Conservation (phyloP, 768 basidiomycete species). For the Termitomyces eurrhizus region DNA sequence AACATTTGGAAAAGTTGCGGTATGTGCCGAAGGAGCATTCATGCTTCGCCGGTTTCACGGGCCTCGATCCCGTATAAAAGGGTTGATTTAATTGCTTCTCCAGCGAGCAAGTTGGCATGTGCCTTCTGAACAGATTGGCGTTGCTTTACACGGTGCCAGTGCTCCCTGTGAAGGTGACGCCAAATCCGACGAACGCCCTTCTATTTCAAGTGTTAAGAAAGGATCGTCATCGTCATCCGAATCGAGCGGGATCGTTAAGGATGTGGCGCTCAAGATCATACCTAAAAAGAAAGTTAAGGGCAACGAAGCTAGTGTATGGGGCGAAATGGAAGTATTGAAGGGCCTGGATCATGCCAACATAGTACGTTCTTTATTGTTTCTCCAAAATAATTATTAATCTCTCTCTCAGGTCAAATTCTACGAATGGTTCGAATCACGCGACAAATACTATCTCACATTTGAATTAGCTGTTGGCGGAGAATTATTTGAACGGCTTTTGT, state of each 20-base stretch:
- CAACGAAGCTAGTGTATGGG: conserved; percentile 84
- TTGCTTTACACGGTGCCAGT: conserved; percentile 58
- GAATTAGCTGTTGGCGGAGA: conserved; percentile 95
- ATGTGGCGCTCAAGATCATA: conserved; percentile 87
- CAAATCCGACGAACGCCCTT: conserved; percentile 17
- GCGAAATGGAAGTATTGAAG: conserved; percentile 91
- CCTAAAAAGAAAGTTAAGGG: conserved; percentile 95
- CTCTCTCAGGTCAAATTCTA: conserved; percentile 81
- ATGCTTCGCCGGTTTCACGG: neutral
- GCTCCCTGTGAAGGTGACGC: conserved; percentile 24
- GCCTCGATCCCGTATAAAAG: neutral
- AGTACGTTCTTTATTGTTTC: conserved; percentile 38
- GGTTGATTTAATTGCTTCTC: neutral
- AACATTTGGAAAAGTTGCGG: conserved; percentile 89
- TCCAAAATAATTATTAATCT: neutral
- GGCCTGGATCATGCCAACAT: conserved; percentile 91
- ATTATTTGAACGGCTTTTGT: conserved; percentile 83
- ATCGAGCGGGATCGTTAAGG: conserved; percentile 45
- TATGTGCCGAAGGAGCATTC: conserved; percentile 24
- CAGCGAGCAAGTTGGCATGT: conserved; percentile 79
- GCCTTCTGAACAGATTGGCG: conserved; percentile 50
- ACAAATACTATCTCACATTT: conserved; percentile 94
- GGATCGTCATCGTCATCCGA: conserved; percentile 7
- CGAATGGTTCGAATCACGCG: conserved; percentile 93
- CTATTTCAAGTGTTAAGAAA: conserved; percentile 17